Base-by-base conservation (phyloP, 768 basidiomycete species). In the Hydnomerulius pinastri region DNA sequence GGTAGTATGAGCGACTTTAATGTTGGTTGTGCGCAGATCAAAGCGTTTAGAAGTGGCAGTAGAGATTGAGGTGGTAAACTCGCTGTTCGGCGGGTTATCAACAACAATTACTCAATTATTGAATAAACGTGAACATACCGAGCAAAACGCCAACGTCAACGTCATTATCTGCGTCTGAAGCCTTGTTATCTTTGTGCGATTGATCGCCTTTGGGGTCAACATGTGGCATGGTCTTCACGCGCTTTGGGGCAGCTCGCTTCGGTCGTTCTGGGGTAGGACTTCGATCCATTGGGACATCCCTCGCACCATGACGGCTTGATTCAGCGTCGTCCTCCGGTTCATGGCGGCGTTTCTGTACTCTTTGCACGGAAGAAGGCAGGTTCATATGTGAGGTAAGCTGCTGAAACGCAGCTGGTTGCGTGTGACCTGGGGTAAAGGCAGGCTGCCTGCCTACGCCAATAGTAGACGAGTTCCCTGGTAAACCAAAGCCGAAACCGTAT, bases 201-300 rank as follows among this genome's bases (percentile, higher is more conserved):
- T 73, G 66, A 32, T 74, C 74, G 17, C 77, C 77, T 56, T 76
- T 78, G 24, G 62, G 51, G 24, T 67, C 59, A 3, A 63, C 59
- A 43, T 60, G 55, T 28, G 50, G 33, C 18, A 48, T 59, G 62
- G 58, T 50, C 52, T 51, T 70, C 56, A 79, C 79, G 51, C 87
- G 81, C 68, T 92, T 91, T 15, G 83, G 85, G 29, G 81, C 74
- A 5, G 78, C 77, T 58, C 85, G 81, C 68, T 84, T 89, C 29
- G 79, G 81, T 37, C 87, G 77, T 66, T 93, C 90, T 13, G 90
- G 87, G 2, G 90, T 90, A 7, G 90, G 89, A 56, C 89, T 90
- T 53, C 87, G 77, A 66, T 91, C 90, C 90, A 92, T 92, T 13
- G 83, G 77, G 45, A 87, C 79, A 57, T 90, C 89, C 50, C 79